Percentiles rank a stretch among this genome's conserved stretches.
Evolutionary conservation across 2,329 filamentous ascomycete genomes (phyloP).

Genomic region (Venturia asperata): DNA sequence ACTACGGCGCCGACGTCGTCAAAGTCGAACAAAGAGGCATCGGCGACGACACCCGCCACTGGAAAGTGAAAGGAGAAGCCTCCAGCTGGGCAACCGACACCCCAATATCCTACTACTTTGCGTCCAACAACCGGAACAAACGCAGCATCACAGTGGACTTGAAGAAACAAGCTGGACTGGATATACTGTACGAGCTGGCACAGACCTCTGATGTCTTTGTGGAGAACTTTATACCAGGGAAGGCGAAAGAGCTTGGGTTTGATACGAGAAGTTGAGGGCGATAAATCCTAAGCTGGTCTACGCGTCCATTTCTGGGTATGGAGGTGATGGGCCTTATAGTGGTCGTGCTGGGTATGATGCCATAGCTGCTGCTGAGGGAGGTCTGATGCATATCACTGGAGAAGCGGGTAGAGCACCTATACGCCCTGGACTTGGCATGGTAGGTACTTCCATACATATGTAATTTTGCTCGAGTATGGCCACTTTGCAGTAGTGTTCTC

Average conservation of each 20-base stretch:
- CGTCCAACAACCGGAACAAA: conserved; percentile 41
- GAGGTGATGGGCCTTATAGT: conserved; percentile 37
- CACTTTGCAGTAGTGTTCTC: background rate
- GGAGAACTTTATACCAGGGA: conserved; percentile 41
- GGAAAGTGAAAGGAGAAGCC: conserved; percentile 27
- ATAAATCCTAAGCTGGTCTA: conserved; percentile 38
- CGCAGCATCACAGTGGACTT: conserved; percentile 35
- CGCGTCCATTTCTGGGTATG: conserved; percentile 40
- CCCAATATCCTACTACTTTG: conserved; percentile 39
- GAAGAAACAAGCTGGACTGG: conserved; percentile 33
- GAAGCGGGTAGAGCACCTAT: conserved; percentile 36
- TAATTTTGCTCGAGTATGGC: background rate
- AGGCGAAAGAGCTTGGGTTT: conserved; percentile 37
- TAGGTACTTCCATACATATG: background rate
- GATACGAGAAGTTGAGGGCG: conserved; percentile 33
- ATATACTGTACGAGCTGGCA: conserved; percentile 33
- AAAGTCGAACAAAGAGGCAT: conserved; percentile 35
- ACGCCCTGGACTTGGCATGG: conserved; percentile 37
- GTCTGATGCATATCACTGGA: conserved; percentile 40
- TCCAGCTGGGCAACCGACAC: conserved; percentile 26
- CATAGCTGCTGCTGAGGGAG: conserved; percentile 40
- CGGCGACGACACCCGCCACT: conserved; percentile 31
- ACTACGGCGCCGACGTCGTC: conserved; percentile 29
- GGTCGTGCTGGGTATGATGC: conserved; percentile 41
- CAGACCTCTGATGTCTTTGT: conserved; percentile 36